phyloP scores from a whole-genome alignment of 2,329 filamentous ascomycete species.

The Sporothrix variecibatus region DNA sequence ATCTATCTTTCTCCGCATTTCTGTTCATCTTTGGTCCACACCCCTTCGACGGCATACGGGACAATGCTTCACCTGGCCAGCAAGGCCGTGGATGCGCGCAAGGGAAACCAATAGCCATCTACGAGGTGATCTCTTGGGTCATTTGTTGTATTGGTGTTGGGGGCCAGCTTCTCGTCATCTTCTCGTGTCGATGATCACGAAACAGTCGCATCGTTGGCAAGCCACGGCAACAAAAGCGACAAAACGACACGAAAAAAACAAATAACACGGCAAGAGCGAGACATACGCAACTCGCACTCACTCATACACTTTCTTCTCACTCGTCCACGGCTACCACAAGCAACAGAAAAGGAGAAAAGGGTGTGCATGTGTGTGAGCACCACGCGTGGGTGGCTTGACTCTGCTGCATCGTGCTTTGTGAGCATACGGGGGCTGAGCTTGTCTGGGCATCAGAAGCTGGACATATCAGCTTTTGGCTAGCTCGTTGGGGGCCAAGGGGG shows the following conservation, averaged over 20 bases:
- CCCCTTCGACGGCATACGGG: neutral
- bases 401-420: neutral
- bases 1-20: neutral
- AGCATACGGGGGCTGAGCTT: neutral
- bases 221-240: neutral
- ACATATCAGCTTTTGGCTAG: neutral
- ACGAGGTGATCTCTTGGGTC: neutral
- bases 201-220: neutral
- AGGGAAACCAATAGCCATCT: neutral
- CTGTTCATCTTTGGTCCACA: neutral
- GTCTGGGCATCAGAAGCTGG: conserved; percentile 3
- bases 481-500: neutral
- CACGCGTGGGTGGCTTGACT: conserved; percentile 7
- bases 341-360: neutral
- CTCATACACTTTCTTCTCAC: neutral
- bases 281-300: neutral
- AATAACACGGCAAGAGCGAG: neutral
- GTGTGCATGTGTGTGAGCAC: neutral
- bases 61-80: conserved; percentile 14
- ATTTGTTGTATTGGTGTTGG: neutral
- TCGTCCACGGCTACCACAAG: neutral
- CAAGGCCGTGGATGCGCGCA: neutral
- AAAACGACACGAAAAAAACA: neutral
- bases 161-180: neutral
- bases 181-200: neutral